Evolutionary conservation across 257 asterid species (phyloP).

Genomic region (Ligustrum vulgare): DNA sequence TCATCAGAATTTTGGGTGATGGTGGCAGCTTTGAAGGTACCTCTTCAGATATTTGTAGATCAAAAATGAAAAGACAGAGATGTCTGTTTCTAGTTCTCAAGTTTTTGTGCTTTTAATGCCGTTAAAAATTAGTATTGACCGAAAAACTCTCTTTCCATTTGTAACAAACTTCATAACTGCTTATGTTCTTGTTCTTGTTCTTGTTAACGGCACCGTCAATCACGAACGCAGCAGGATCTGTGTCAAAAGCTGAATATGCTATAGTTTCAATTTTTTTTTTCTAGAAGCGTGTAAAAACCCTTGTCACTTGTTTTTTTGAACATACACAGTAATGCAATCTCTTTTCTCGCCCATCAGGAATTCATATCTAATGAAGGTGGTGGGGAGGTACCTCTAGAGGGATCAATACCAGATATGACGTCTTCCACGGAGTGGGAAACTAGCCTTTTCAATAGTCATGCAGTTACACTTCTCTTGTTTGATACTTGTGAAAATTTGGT

Average conservation of each 20-base stretch:
- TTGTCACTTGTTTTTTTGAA: not conserved
- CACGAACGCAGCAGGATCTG: not conserved
- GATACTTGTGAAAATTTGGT: not conserved
- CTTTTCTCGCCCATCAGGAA: conserved; percentile 49
- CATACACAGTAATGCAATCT: conserved; percentile 16
- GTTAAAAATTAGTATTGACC: not conserved
- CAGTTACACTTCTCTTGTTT: not conserved
- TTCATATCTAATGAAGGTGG: conserved; percentile 86
- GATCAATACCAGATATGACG: conserved; percentile 97
- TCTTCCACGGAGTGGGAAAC: conserved; percentile 92
- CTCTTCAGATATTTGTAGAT: not conserved
- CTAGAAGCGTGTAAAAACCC: not conserved
- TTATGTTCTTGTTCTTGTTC: not conserved
- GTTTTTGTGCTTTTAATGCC: not conserved
- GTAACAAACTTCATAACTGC: not conserved
- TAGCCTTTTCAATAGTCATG: conserved; percentile 21
- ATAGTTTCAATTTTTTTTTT: not conserved
- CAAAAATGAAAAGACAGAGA: not conserved
- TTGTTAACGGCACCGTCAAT: not conserved
- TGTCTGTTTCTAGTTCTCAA: not conserved
- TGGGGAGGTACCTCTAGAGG: conserved; percentile 96
- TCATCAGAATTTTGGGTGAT: conserved; percentile 94
- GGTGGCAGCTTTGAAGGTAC: conserved; percentile 92
- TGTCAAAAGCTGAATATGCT: not conserved
- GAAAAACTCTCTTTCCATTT: not conserved